Evolutionary conservation across 805 yeast genomes (phyloP), one percentile per base, ranked within the genome.

Genomic region (Wickerhamomyces kurtzmanii): DNA sequence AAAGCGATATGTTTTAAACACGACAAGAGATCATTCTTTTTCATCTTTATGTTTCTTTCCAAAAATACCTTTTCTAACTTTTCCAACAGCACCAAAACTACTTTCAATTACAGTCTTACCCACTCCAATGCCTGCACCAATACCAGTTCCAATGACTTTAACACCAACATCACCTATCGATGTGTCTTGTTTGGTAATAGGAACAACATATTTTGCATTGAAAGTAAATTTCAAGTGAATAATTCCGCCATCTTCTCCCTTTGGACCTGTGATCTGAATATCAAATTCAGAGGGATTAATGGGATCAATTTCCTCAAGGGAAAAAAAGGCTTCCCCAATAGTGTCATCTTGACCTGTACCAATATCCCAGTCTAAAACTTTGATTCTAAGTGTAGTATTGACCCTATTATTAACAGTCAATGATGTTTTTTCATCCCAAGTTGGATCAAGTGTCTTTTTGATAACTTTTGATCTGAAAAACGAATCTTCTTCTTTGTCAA

Each of bases 371-470:
- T 91, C 99, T 46, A 49, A 65, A 11, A 82, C 71, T 31, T 64
- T 69, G 31, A 83, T 62, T 31, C 57, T 59, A 28, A 87, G 49
- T 4, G 53, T 50, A 8, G 82, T 72, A 43, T 72, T 73, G 31
- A 66, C 72, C 47, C 84, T 69, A 50, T 80, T 78, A 15, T 61
- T 46, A 15, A 86, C 59, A 20, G 66, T 68, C 22, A 75, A 59
- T 10, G 64, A 53, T 24, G 74, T 68, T 12, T 56, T 49, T 59
- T 86, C 96, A 49, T 87, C 78, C 86, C 89, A 91, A 2, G 59
- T 69, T n/a, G 99, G 99, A 33, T 81, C 70, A 41, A 91, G 64
- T 0, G 96, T 85, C 65, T 79, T 86, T 67, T 87, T 91, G 35
- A 71, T 62, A 17, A 77, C 77, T 55, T 83, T 78, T 20, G 95